Evolutionary conservation across 306 rosid genomes (phyloP), one percentile per base, ranked within the genome.

Genomic region (Myrica gale): DNA sequence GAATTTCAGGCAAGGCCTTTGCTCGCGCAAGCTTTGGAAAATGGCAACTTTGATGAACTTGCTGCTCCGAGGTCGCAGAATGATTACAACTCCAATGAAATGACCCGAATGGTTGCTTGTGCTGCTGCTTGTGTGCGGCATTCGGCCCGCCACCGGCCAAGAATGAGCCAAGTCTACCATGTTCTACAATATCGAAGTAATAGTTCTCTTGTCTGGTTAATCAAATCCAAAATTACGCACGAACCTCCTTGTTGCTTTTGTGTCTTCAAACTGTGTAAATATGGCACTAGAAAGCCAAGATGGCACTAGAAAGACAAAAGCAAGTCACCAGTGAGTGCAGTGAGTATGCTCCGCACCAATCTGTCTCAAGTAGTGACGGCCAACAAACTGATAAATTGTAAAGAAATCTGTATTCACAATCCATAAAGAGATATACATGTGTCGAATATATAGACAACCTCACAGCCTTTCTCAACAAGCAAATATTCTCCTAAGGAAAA

Each of bases 1-100:
- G 74, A 83, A 79, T 84, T 77, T 52, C 75, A 90, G 96, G 92
- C 96, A n/a, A 86, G 90, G 79, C 96, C 96, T 76, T 79, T 90
- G 79, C 90, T 90, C 11, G 65, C 69, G 4, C 82, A 84, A 84
- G 89, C 87, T 73, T 47, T 84, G 74, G 90, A 83, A 76, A 73
- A 54, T 42, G 87, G 89, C 11, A 80, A 79, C 76, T 79, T 90
- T 6, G 82, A 74, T 60, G 81, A 62, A 61, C 80, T 88, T 78
- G 83, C 68, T 75, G 96, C 88, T 68, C 79, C 74, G 43, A 79
- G 73, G 83, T 76, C 88, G 84, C 83, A 81, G 72, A 81, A 81
- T 46, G 76, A 87, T 43, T 90, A 88, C 57, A 62, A 84, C 78
- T 21, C 70, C 13, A 69, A 57, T 5, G 92, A 90, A 85, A 78